Conservation (phyloP, 225 moss, liverwort and hornwort species). For the Bryum argenteum region DNA sequence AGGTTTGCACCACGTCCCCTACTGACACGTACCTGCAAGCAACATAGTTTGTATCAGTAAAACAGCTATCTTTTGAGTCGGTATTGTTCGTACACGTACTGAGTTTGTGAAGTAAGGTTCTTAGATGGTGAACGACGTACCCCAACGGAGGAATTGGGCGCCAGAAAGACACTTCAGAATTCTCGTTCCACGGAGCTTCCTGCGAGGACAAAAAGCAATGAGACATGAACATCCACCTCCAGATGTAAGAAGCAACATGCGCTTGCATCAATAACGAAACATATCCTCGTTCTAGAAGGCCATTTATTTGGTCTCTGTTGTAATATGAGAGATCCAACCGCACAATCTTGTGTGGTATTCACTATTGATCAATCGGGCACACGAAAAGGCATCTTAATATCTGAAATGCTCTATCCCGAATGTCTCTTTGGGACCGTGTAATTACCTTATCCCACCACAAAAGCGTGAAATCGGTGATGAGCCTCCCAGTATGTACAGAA, state of each 20-base stretch:
- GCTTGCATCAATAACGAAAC: too few relatives aligned
- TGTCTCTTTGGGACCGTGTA: too few relatives aligned
- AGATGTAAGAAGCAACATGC: not conserved
- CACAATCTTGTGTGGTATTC: too few relatives aligned
- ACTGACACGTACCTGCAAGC: slow-evolving; percentile 75
- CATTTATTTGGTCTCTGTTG: too few relatives aligned
- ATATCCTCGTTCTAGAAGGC: too few relatives aligned
- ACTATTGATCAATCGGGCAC: too few relatives aligned
- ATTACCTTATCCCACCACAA: slow-evolving; percentile 99
- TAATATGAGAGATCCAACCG: too few relatives aligned
- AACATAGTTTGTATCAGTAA: too few relatives aligned
- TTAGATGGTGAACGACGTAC: slow-evolving; percentile 36
- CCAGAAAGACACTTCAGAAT: slow-evolving; percentile 85
- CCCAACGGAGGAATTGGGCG: slow-evolving; percentile 80
- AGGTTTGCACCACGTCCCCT: slow-evolving; percentile 86
- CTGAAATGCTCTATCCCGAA: too few relatives aligned
- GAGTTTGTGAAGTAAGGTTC: not conserved
- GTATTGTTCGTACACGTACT: too few relatives aligned
- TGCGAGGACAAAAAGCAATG: slow-evolving; percentile 28
- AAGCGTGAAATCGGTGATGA: slow-evolving; percentile 73
- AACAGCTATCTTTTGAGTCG: too few relatives aligned
- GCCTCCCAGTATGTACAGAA: slow-evolving; percentile 66
- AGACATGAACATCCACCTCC: not conserved
- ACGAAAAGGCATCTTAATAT: too few relatives aligned
- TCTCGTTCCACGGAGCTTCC: slow-evolving; percentile 87